Base-by-base conservation (phyloP, 2,329 filamentous ascomycete genomes). In the Pyrenophora seminiperda region DNA sequence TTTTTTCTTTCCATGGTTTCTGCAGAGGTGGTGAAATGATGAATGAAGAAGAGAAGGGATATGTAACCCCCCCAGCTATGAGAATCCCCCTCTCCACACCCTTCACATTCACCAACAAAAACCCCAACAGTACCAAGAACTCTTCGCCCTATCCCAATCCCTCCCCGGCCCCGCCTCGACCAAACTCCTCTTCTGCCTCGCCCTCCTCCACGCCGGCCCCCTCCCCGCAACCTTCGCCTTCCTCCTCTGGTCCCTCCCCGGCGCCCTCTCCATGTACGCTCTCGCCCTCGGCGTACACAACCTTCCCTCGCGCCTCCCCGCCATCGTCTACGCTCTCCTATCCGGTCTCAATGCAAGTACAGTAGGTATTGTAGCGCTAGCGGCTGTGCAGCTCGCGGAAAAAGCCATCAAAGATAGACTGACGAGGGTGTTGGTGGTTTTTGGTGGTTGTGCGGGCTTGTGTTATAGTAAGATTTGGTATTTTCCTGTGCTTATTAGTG, bases 391-490 rank as follows among this genome's bases (percentile, higher is more conserved):
- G 64, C 76, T 91, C 0, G 81, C 86, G 0, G 76, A 84, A 11
- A 89, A 89, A 57, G 82, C 87, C 0, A 85, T 90, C 46, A 85
- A 81, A 0, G 87, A 90, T 62, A 76, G 76, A 15, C 39, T 88
- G 3, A 85, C 87, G 0, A 75, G 87, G 1, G 73, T 86, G 0
- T 59, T 90, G 1, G 83, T 91, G 0, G 85, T 89, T 10, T 62
- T 86, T 5, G 81, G 81, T 3, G 88, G 77, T 0, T 77, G 80
- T 7, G 86, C 85, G 0, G 88, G 87, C 0, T 72, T 91, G 57
- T 76, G 88, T 40, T 90, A 90, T 59, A 89, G 84, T 41, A 82
- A 86, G 0, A 71, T 91, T 0, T 91, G 88, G 88, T 91, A 88
- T 58, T 91, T 90, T 37, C 88, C 88, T 0, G 61, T 83, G 0